Percentiles rank a stretch among this genome's conserved stretches.
phyloP scores from a whole-genome alignment of 169 alveolate species.

The Cryptosporidium ryanae region DNA sequence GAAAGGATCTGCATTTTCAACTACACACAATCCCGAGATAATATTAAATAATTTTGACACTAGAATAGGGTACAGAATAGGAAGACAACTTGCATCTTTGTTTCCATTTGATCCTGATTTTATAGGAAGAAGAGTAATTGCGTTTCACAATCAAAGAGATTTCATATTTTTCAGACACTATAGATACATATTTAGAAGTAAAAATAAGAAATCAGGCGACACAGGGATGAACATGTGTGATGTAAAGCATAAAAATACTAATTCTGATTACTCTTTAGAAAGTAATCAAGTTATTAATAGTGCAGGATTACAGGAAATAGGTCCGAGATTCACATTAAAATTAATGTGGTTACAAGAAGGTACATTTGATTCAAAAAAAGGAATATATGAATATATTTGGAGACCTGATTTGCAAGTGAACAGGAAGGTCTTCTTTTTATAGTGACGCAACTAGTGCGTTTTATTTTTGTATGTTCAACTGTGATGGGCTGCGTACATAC shows the following conservation, averaged over 20 bases:
- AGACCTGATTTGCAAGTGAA: conserved; percentile 93
- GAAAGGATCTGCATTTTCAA: conserved; percentile 88
- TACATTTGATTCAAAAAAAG: conserved; percentile 85
- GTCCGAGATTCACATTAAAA: conserved; percentile 98
- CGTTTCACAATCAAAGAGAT: conserved; percentile 98
- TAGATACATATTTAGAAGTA: conserved; percentile 88
- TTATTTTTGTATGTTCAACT: not conserved
- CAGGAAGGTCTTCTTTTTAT: conserved; percentile 89
- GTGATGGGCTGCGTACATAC: not conserved
- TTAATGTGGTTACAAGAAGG: conserved; percentile 93
- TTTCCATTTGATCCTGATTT: conserved; percentile 96
- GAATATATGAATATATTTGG: conserved; percentile 90
- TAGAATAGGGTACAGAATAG: conserved; percentile 96
- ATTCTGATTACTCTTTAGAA: conserved; percentile 9
- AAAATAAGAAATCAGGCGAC: conserved; percentile 20
- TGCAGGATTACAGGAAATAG: conserved; percentile 96
- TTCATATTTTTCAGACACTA: conserved; percentile 98
- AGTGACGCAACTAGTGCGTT: not conserved
- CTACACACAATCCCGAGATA: conserved; percentile 95
- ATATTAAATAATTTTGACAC: conserved; percentile 96
- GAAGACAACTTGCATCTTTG: conserved; percentile 95
- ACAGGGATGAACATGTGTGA: too few relatives aligned
- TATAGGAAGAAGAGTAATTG: conserved; percentile 95
- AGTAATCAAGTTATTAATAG: conserved; percentile 82
- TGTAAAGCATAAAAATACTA: not conserved